These are phyloP conservation scores for Acanthochlamys bracteata DNA, from an alignment of 106 monocot genomes.

Conservation along the genomic window DNA sequence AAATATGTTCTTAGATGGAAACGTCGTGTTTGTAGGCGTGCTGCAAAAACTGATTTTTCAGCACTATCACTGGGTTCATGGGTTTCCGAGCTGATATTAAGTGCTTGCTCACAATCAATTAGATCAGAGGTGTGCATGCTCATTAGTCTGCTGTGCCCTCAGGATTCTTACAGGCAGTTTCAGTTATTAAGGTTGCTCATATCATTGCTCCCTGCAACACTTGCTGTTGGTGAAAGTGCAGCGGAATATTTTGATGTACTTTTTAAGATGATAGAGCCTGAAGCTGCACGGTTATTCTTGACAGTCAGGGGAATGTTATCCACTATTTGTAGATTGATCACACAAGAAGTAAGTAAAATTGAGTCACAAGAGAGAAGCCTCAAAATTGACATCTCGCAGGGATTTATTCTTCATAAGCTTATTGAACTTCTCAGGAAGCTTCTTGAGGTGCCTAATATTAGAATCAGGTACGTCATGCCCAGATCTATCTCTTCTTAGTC, in stretches of 20 bases:
- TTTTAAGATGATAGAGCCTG: conserved; percentile 72
- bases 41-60: conserved; percentile 64
- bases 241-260: conserved; percentile 96
- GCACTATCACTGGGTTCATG: conserved; percentile 86
- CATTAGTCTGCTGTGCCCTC: conserved; percentile 67
- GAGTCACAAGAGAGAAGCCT: conserved; percentile 88
- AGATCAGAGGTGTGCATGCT: conserved; percentile 85
- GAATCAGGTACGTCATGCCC: conserved; percentile 47
- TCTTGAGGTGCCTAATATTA: conserved; percentile 87
- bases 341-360: conserved; percentile 64
- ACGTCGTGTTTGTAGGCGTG: conserved; percentile 45
- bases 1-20: conserved; percentile 96
- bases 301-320: conserved; percentile 76
- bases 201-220: conserved; percentile 58
- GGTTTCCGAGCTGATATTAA: conserved; percentile 92
- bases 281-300: conserved; percentile 70
- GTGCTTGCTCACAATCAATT: conserved; percentile 97
- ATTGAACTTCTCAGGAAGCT: conserved; percentile 91
- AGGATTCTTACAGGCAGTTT: conserved; percentile 58
- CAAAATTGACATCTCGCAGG: conserved; percentile 97
- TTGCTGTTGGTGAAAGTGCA: conserved; percentile 89
- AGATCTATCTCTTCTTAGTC: neutral
- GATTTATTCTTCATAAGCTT: conserved; percentile 96
- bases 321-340: conserved; percentile 66
- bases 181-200: conserved; percentile 83